Conservation (phyloP, 1,284 basidiomycete genomes). For the Ceratobasidium sp. region DNA sequence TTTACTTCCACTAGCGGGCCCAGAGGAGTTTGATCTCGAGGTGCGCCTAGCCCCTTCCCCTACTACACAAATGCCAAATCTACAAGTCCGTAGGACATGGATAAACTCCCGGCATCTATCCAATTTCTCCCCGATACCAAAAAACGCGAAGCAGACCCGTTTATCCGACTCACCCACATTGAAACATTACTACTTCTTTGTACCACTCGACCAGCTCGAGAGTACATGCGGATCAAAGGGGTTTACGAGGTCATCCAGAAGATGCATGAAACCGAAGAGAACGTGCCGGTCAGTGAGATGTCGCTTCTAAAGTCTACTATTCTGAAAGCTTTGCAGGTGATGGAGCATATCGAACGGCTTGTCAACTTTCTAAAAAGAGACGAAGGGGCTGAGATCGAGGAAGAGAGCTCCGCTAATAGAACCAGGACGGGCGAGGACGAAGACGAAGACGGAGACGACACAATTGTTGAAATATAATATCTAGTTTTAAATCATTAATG, state of each 20-base stretch:
- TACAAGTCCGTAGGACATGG: constrained; percentile 77
- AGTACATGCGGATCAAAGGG: constrained; percentile 83
- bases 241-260: constrained; percentile 90
- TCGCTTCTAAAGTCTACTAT: neutral
- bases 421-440: constrained; percentile 47
- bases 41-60: constrained; percentile 59
- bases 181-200: constrained; percentile 92
- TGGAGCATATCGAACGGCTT: constrained; percentile 77
- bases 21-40: constrained; percentile 93
- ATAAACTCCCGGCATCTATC: constrained; percentile 83
- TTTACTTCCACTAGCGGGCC: constrained; percentile 91
- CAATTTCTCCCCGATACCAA: constrained; percentile 92
- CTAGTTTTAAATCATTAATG: neutral
- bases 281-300: constrained; percentile 39
- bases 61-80: constrained; percentile 46
- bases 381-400: constrained; percentile 68
- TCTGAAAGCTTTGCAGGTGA: constrained; percentile 61
- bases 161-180: constrained; percentile 85
- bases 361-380: constrained; percentile 81
- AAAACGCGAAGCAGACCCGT: constrained; percentile 83
- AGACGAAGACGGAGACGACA: constrained; percentile 45
- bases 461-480: constrained; percentile 46
- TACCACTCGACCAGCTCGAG: constrained; percentile 89
- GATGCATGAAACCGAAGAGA: constrained; percentile 80
- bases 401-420: constrained; percentile 51